Evolutionary conservation across 2,329 filamentous ascomycete species (phyloP).

Genomic region (Ustulina deusta): DNA sequence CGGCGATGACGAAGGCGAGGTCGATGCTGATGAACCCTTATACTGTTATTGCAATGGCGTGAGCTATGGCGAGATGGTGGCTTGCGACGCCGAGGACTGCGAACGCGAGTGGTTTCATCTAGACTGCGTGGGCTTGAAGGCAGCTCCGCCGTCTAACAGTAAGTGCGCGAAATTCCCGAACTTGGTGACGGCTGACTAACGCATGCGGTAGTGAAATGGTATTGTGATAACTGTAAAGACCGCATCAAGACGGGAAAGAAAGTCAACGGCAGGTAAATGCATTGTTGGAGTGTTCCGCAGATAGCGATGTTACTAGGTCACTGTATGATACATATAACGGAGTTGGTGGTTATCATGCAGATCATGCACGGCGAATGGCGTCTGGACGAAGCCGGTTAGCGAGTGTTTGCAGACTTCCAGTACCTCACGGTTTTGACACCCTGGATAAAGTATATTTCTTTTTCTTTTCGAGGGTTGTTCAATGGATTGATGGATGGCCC

Average conservation of each 20-base stretch:
- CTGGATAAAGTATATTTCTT: conserved; percentile 32
- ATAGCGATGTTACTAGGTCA: conserved; percentile 19
- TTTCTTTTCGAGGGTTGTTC: conserved; percentile 8
- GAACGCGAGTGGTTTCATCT: conserved; percentile 86
- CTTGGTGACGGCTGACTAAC: conserved; percentile 49
- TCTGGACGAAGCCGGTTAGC: conserved; percentile 28
- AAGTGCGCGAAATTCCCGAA: conserved; percentile 54
- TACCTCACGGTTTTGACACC: conserved; percentile 25
- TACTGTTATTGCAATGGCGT: conserved; percentile 86
- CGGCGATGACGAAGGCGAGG: conserved; percentile 68
- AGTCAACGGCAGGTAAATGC: conserved; percentile 58
- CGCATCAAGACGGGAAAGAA: conserved; percentile 70
- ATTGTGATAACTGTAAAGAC: conserved; percentile 82
- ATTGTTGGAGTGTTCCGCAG: not conserved
- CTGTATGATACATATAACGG: conserved; percentile 37
- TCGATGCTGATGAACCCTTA: conserved; percentile 76
- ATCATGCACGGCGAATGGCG: conserved; percentile 37
- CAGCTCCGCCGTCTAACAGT: conserved; percentile 82
- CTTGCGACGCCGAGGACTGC: conserved; percentile 80
- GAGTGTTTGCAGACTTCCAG: conserved; percentile 25
- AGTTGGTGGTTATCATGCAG: conserved; percentile 33
- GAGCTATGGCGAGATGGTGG: conserved; percentile 87
- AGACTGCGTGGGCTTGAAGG: conserved; percentile 82
- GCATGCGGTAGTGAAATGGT: conserved; percentile 76
- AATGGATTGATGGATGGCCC: not conserved